phyloP scores from a whole-genome alignment of 2,329 filamentous ascomycete species.

The Alternaria metachromatica region DNA sequence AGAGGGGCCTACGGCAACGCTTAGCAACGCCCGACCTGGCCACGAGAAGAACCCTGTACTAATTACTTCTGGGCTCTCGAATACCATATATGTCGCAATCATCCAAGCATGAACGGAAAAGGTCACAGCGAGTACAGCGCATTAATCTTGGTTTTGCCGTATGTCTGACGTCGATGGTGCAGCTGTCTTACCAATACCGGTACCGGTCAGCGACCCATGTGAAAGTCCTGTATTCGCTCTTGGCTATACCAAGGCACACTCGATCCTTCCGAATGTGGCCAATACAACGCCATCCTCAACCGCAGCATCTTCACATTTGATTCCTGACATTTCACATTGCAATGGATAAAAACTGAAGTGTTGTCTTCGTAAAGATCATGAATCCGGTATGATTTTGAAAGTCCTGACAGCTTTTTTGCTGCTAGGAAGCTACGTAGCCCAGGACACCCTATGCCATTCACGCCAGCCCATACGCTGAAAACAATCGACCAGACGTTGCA shows the following conservation, averaged over 20 bases:
- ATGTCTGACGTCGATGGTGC: constrained; percentile 18
- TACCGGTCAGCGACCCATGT: constrained; percentile 18
- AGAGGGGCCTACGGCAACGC: constrained; percentile 22
- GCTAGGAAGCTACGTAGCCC: constrained; percentile 41
- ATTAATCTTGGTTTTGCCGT: background rate
- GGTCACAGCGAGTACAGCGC: background rate
- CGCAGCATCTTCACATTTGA: background rate
- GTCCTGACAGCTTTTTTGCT: constrained; percentile 29
- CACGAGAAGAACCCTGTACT: background rate
- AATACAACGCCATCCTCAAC: background rate
- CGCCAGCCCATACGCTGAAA: constrained; percentile 42
- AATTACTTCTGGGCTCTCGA: background rate
- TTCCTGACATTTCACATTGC: background rate
- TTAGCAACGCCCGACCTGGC: constrained; percentile 14
- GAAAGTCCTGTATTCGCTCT: constrained; percentile 2
- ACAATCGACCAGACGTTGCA: constrained; percentile 41
- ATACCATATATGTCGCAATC: background rate
- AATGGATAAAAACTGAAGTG: background rate
- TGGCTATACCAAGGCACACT: constrained; percentile 2
- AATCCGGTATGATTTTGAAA: constrained; percentile 42
- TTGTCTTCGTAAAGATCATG: constrained; percentile 32
- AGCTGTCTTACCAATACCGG: constrained; percentile 10
- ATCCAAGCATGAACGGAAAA: background rate
- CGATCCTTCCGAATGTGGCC: background rate
- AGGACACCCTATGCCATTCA: constrained; percentile 45